Conservation (phyloP, 495 filamentous ascomycete species). For the Neurospora sp. region DNA sequence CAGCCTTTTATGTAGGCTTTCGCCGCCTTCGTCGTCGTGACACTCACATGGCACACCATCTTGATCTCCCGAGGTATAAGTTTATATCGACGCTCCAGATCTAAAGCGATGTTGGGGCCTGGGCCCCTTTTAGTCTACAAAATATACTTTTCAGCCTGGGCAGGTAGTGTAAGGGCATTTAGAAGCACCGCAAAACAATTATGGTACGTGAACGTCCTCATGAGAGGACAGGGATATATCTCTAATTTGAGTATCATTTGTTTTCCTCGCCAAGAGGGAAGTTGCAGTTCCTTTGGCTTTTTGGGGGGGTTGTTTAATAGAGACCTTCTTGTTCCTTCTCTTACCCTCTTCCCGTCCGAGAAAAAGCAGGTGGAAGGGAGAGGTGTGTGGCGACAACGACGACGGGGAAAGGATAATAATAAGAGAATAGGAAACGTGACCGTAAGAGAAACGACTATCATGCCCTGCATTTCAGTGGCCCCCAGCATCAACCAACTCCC, state of each 20-base stretch:
- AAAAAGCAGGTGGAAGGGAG: background rate
- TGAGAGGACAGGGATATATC: background rate
- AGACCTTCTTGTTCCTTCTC: background rate
- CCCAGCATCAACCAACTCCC: conserved; percentile 24
- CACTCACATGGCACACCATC: background rate
- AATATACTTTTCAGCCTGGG: background rate
- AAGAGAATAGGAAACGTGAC: conserved; percentile 10
- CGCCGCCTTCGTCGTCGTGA: no score
- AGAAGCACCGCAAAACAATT: background rate
- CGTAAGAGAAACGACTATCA: conserved; percentile 14
- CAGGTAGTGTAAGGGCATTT: background rate
- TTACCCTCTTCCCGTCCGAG: background rate
- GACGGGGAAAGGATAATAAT: conserved; percentile 6
- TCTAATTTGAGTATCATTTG: background rate
- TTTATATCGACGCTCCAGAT: background rate
- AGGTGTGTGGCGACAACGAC: conserved; percentile 4
- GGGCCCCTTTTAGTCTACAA: background rate
- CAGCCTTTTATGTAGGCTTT: no score
- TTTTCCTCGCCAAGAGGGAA: background rate
- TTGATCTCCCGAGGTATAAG: background rate
- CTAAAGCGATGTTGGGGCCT: background rate
- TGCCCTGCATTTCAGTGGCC: conserved; percentile 28
- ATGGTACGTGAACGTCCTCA: background rate
- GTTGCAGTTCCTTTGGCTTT: background rate
- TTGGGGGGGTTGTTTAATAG: background rate